phyloP scores from a whole-genome alignment of 352 stramenopile species.

The Globisporangium ultimum region DNA sequence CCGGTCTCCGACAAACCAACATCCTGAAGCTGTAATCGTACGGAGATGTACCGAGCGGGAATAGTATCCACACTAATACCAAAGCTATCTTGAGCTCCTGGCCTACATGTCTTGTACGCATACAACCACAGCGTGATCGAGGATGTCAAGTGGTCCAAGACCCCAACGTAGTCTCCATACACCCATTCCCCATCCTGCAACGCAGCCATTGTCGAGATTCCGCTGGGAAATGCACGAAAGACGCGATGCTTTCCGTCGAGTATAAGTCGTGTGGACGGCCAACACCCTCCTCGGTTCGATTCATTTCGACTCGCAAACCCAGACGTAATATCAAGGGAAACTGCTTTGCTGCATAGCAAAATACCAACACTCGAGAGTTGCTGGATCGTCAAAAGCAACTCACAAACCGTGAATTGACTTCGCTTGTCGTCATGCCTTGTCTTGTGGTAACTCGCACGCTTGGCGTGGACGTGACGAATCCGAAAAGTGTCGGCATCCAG shows the following conservation, averaged over 20 bases:
- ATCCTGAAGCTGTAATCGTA: not conserved
- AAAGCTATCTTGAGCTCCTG: no score
- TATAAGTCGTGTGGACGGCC: constrained; percentile 5
- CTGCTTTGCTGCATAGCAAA: constrained; percentile 1
- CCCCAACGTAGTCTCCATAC: constrained; percentile 26
- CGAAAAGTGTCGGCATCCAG: constrained; percentile 14
- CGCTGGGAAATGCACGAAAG: constrained; percentile 26
- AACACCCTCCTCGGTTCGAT: no score
- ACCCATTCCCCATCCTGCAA: constrained; percentile 5
- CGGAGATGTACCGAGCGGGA: not conserved
- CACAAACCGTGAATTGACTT: not conserved
- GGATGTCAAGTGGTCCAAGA: not conserved
- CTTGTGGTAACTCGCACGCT: not conserved
- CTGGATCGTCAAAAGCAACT: constrained; percentile 5
- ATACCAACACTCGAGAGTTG: not conserved
- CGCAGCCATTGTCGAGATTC: constrained; percentile 19
- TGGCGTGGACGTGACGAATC: not conserved
- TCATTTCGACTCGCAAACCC: no score
- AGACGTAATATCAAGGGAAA: constrained; percentile 2
- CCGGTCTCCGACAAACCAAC: no score
- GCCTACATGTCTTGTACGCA: not conserved
- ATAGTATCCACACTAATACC: not conserved
- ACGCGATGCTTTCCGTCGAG: constrained; percentile 24
- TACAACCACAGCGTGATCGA: constrained; percentile 5
- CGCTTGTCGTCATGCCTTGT: not conserved